phyloP scores from a whole-genome alignment of 306 rosid species.

The Quillaja saponaria region DNA sequence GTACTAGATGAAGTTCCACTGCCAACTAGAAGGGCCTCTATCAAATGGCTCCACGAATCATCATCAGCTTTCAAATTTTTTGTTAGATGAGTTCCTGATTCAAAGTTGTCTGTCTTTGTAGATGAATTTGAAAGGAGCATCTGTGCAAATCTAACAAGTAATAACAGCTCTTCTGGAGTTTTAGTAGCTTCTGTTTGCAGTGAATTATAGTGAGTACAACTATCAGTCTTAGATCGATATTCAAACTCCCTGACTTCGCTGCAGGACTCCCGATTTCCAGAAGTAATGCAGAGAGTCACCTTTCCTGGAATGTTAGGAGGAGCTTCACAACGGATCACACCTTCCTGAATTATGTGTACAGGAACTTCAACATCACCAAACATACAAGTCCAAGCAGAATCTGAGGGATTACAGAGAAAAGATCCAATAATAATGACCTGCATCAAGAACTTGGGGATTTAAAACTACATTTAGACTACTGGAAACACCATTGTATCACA shows the following conservation, averaged over 20 bases:
- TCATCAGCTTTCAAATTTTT: constrained; percentile 49
- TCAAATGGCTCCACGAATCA: constrained; percentile 65
- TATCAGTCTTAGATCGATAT: constrained; percentile 48
- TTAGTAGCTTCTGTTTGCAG: constrained; percentile 47
- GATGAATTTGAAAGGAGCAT: constrained; percentile 63
- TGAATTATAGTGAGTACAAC: constrained; percentile 43
- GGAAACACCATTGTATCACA: constrained; percentile 16
- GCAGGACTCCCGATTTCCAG: constrained; percentile 79
- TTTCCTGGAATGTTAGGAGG: constrained; percentile 72
- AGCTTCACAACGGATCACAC: constrained; percentile 76
- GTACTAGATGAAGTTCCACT: constrained; percentile 67
- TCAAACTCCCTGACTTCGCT: constrained; percentile 91
- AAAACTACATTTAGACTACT: constrained; percentile 22
- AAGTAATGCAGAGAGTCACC: constrained; percentile 75
- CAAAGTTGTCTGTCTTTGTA: constrained; percentile 34
- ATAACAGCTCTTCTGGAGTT: constrained; percentile 75
- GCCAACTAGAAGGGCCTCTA: constrained; percentile 66
- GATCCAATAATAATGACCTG: constrained; percentile 85
- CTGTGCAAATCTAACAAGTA: constrained; percentile 79
- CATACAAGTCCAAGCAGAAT: constrained; percentile 86
- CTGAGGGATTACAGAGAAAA: constrained; percentile 67
- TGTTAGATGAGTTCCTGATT: constrained; percentile 37
- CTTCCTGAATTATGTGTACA: constrained; percentile 77
- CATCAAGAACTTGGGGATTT: constrained; percentile 31
- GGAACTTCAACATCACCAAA: constrained; percentile 86